Percentiles rank a stretch among this genome's conserved stretches.
Evolutionary conservation across 225 moss, liverwort and hornwort species (phyloP).

Genomic region (Rhytidiadelphus loreus): DNA sequence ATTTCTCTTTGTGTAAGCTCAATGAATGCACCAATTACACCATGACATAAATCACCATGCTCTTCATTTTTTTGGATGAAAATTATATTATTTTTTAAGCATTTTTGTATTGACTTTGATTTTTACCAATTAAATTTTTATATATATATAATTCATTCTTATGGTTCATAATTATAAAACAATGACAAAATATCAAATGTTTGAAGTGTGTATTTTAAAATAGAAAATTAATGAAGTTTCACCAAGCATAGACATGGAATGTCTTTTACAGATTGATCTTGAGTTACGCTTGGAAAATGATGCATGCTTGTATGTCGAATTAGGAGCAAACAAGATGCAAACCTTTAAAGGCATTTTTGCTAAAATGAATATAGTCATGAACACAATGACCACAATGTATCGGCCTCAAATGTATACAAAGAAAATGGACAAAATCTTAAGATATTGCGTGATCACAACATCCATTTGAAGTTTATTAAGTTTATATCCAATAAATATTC

Average conservation of each 20-base stretch:
- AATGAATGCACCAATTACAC: background rate
- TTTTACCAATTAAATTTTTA: background rate
- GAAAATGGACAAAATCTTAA: background rate
- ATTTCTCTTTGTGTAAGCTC: background rate
- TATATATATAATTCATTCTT: too few species aligned
- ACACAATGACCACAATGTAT: background rate
- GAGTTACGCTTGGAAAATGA: background rate
- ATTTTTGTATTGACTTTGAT: background rate
- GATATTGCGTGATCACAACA: background rate
- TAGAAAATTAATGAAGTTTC: background rate
- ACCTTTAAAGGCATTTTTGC: background rate
- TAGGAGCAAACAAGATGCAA: background rate
- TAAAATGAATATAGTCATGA: background rate
- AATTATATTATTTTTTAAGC: background rate
- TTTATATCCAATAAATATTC: background rate
- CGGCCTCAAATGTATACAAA: background rate
- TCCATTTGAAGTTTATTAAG: background rate
- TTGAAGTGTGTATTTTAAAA: background rate
- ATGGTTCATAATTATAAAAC: background rate
- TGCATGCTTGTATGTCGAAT: background rate
- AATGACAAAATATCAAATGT: background rate
- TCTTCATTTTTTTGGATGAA: background rate
- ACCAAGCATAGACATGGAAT: background rate
- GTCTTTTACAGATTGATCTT: background rate
- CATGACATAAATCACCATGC: background rate